These are phyloP conservation scores for Calonectria fujianensis DNA, from an alignment of 2,329 filamentous ascomycete species.

Conservation along the genomic window DNA sequence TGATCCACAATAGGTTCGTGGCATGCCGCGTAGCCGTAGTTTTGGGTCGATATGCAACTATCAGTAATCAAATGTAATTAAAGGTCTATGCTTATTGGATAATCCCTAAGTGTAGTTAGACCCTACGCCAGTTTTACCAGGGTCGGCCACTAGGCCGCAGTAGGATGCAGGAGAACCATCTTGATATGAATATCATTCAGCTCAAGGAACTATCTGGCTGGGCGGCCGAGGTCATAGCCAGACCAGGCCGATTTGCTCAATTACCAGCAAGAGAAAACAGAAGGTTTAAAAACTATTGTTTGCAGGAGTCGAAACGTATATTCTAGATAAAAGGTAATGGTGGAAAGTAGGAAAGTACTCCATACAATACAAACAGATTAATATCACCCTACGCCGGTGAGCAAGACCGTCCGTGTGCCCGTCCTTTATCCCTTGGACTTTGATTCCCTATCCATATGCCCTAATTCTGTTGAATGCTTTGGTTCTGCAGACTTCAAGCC, in stretches of 20 bases:
- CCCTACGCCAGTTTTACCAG: background rate
- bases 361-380: constrained; percentile 35
- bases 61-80: background rate
- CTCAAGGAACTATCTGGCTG: background rate
- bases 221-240: background rate
- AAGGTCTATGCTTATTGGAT: background rate
- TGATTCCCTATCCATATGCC: constrained; percentile 17
- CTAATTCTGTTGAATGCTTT: constrained; percentile 13
- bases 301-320: constrained; percentile 24
- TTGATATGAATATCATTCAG: background rate
- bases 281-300: background rate
- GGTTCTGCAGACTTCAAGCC: constrained; percentile 16
- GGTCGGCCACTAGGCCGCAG: background rate
- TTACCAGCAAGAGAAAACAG: too few relatives aligned
- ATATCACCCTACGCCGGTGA: constrained; percentile 32
- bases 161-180: background rate
- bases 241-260: too few relatives aligned
- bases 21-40: background rate
- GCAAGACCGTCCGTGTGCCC: constrained; percentile 27
- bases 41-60: background rate
- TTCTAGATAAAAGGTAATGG: constrained; percentile 32
- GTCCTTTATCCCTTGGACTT: constrained; percentile 13
- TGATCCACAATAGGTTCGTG: background rate
- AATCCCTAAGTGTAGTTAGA: background rate
- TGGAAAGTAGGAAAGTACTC: constrained; percentile 33